phyloP scores from a whole-genome alignment of 305 asterid genomes.

The Lippia alba region DNA sequence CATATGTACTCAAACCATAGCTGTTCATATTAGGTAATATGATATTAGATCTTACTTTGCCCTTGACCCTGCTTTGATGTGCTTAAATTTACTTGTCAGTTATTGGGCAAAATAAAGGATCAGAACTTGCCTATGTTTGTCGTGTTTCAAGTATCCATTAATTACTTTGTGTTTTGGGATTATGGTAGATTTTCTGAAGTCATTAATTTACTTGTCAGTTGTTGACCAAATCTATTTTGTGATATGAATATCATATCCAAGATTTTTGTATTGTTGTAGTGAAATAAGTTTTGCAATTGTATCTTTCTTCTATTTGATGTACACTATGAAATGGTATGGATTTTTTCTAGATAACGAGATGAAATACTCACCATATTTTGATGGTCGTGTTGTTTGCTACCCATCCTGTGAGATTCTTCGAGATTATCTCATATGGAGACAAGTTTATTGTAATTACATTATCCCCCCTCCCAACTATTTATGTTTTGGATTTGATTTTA shows the following conservation, averaged over 20 bases:
- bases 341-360: slow-evolving; percentile 64
- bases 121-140: slow-evolving; percentile 10
- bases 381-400: slow-evolving; percentile 84
- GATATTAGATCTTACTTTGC: slow-evolving; percentile 16
- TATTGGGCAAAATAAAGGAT: slow-evolving; percentile 20
- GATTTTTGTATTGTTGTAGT: slow-evolving; percentile 45
- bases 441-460: slow-evolving; percentile 70
- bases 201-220: slow-evolving; percentile 56
- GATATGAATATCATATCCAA: no score
- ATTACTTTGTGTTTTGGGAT: slow-evolving; percentile 5
- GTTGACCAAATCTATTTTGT: slow-evolving; percentile 36
- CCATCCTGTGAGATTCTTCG: slow-evolving; percentile 69
- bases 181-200: slow-evolving; percentile 66
- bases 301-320: slow-evolving; percentile 73
- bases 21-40: slow-evolving; percentile 21
- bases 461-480: neutral
- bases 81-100: slow-evolving; percentile 9
- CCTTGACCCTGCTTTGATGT: slow-evolving; percentile 17
- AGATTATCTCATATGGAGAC: slow-evolving; percentile 91
- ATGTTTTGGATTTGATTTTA: neutral
- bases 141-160: no score
- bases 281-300: slow-evolving; percentile 68
- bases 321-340: slow-evolving; percentile 70
- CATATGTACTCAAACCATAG: no score
- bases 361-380: slow-evolving; percentile 71